phyloP scores from a whole-genome alignment of 257 asterid genomes.

The Fraxinus cuspidata region DNA sequence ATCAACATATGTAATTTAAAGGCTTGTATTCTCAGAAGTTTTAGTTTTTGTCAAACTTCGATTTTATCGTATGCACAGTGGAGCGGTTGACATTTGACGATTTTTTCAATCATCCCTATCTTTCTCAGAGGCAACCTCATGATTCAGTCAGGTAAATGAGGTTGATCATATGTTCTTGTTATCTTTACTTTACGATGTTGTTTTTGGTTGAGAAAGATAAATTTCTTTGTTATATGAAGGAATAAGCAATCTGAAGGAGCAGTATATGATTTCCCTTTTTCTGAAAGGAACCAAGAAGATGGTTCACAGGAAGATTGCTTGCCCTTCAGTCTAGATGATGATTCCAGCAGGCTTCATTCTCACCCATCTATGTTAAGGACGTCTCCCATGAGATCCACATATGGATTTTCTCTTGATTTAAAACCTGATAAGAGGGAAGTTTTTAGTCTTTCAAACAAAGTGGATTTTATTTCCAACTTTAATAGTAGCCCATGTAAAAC shows the following conservation, averaged over 20 bases:
- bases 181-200: slow-evolving; percentile 21
- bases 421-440: slow-evolving; percentile 46
- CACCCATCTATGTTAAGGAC: slow-evolving; percentile 53
- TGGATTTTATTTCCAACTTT: slow-evolving; percentile 32
- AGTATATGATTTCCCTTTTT: slow-evolving; percentile 47
- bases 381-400: slow-evolving; percentile 47
- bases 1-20: slow-evolving; percentile 9
- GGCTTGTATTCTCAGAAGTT: slow-evolving; percentile 7
- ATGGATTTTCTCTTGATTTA: slow-evolving; percentile 66
- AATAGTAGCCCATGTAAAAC: slow-evolving; percentile 34
- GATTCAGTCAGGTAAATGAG: slow-evolving; percentile 50
- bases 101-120: slow-evolving; percentile 86
- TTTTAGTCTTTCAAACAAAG: slow-evolving; percentile 38
- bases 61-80: slow-evolving; percentile 44
- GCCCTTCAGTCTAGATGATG: slow-evolving; percentile 70
- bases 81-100: slow-evolving; percentile 90
- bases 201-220: slow-evolving; percentile 7
- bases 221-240: slow-evolving; percentile 37
- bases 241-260: slow-evolving; percentile 49
- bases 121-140: slow-evolving; percentile 58
- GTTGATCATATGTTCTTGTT: slow-evolving; percentile 25
- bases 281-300: slow-evolving; percentile 48
- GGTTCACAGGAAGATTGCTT: slow-evolving; percentile 66
- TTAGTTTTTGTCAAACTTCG: slow-evolving; percentile 4
- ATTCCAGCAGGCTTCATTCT: slow-evolving; percentile 50